phyloP scores from a whole-genome alignment of 1,284 basidiomycete species.

The Vanrija humicola region DNA sequence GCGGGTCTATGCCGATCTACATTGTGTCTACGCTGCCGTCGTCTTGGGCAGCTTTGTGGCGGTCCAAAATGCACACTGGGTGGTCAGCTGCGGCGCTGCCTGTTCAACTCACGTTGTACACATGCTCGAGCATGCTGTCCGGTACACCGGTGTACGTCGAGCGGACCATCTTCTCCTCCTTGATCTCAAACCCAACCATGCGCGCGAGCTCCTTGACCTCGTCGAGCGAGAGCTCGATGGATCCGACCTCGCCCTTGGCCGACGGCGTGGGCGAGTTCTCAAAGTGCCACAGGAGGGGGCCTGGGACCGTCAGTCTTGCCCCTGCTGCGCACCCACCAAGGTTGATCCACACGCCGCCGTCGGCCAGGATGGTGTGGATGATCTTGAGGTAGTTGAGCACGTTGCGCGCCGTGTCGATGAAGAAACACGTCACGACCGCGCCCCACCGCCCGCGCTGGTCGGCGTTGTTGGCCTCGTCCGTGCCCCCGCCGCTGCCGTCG shows the following conservation, averaged over 20 bases:
- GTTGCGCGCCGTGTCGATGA: slow-evolving; percentile 94
- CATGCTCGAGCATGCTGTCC: slow-evolving; percentile 79
- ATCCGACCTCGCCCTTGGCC: slow-evolving; percentile 59
- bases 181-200: slow-evolving; percentile 74
- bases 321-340: slow-evolving; percentile 48
- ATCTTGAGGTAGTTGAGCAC: slow-evolving; percentile 83
- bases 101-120: slow-evolving; percentile 60
- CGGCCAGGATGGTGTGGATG: slow-evolving; percentile 71
- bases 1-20: not conserved
- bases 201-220: slow-evolving; percentile 75
- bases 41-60: slow-evolving; percentile 58
- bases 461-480: slow-evolving; percentile 40
- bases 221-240: slow-evolving; percentile 81
- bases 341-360: slow-evolving; percentile 88
- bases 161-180: slow-evolving; percentile 75
- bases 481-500: slow-evolving; percentile 15
- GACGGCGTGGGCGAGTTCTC: slow-evolving; percentile 66
- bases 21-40: not conserved
- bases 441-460: slow-evolving; percentile 74
- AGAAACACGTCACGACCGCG: slow-evolving; percentile 91
- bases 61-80: slow-evolving; percentile 69
- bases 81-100: not conserved
- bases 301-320: too few species aligned
- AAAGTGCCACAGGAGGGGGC: slow-evolving; percentile 93
- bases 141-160: slow-evolving; percentile 84